A percentile compares a stretch with the other conserved stretches of the same genome.
These are phyloP conservation scores for Pythium phragmiticola DNA, from an alignment of 352 stramenopile genomes.

Conservation along the genomic window DNA sequence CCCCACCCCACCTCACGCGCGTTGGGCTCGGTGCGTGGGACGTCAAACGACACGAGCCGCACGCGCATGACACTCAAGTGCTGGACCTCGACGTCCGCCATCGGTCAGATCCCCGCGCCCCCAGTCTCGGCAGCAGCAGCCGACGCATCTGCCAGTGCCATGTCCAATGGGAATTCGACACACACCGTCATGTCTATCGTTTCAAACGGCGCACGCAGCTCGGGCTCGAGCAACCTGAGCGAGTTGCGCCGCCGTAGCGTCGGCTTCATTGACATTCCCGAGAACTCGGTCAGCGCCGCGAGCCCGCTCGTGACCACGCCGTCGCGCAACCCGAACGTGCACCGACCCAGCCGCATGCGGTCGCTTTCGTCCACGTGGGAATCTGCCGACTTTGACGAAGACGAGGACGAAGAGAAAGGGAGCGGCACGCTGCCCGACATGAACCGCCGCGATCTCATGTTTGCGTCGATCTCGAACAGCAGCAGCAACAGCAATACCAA, in stretches of 20 bases:
- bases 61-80: slow-evolving; percentile 61
- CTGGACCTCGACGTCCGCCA: slow-evolving; percentile 37
- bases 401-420: slow-evolving; percentile 38
- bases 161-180: slow-evolving; percentile 13
- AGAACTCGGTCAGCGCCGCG: slow-evolving; percentile 9
- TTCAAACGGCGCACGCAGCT: slow-evolving; percentile 1
- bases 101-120: slow-evolving; percentile 31
- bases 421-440: slow-evolving; percentile 19
- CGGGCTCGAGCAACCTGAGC: neutral
- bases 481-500: slow-evolving; percentile 16
- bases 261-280: slow-evolving; percentile 26
- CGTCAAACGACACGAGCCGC: neutral
- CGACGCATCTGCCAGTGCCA: slow-evolving; percentile 2
- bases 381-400: slow-evolving; percentile 43
- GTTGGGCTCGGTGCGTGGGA: neutral
- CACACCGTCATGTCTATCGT: slow-evolving; percentile 12
- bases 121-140: slow-evolving; percentile 6
- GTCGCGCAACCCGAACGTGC: slow-evolving; percentile 29
- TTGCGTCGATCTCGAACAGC: slow-evolving; percentile 25
- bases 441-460: slow-evolving; percentile 27
- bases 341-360: slow-evolving; percentile 35
- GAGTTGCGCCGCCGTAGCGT: slow-evolving; percentile 29
- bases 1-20: neutral
- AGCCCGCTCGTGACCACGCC: slow-evolving; percentile 25
- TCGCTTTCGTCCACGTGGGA: slow-evolving; percentile 71